These are phyloP conservation scores for Alisma plantagoaquatica DNA, from an alignment of 106 monocot genomes.

Conservation along the genomic window DNA sequence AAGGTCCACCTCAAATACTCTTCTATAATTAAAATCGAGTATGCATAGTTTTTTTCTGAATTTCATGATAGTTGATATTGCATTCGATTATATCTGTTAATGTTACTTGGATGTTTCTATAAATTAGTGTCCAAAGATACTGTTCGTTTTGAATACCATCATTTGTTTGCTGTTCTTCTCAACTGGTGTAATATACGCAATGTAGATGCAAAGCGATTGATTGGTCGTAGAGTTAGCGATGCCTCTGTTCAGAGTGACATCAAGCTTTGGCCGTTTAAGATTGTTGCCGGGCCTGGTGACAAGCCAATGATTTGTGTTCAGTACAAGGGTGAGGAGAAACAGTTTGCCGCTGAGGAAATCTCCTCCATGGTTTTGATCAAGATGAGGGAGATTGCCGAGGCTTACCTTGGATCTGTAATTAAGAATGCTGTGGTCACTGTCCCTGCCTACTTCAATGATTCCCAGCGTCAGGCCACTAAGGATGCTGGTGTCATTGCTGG, in stretches of 20 bases:
- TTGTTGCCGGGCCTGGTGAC: slow-evolving; percentile 6
- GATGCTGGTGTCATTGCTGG: slow-evolving; percentile 14
- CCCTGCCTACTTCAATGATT: slow-evolving; percentile 14
- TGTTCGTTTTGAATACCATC: not conserved
- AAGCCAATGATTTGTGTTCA: no score
- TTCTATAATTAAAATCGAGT: no score
- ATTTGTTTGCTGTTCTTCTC: not conserved
- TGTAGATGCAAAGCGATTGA: slow-evolving; percentile 13
- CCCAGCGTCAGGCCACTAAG: slow-evolving; percentile 17
- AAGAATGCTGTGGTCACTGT: slow-evolving; percentile 16
- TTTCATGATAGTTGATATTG: not conserved
- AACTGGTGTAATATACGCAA: not conserved
- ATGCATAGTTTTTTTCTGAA: not conserved
- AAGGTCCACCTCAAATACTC: not conserved
- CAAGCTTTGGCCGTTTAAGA: slow-evolving; percentile 17
- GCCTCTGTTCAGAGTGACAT: slow-evolving; percentile 12
- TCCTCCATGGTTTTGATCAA: no score
- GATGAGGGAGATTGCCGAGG: slow-evolving; percentile 14
- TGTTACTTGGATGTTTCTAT: not conserved
- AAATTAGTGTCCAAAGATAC: not conserved
- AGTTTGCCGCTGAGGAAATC: no score
- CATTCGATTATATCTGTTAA: not conserved
- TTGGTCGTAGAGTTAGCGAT: slow-evolving; percentile 9
- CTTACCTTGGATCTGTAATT: slow-evolving; percentile 6
- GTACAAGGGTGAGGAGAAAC: no score